phyloP scores from a whole-genome alignment of 345 rosid species.

The Salix arbutifolia region DNA sequence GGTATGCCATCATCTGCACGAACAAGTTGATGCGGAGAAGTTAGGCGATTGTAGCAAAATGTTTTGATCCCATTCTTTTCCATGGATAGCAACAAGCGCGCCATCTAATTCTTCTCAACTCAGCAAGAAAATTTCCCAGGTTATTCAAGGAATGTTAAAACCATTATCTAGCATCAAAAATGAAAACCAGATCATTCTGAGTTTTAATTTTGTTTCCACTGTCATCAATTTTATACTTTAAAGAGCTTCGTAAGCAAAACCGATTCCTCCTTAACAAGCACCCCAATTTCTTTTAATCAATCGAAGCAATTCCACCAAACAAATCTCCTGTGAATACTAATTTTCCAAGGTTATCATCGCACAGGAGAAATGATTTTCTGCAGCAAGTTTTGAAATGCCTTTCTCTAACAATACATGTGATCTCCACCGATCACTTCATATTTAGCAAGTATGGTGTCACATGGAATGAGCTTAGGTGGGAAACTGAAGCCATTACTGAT shows the following conservation, averaged over 20 bases:
- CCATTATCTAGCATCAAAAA: not conserved
- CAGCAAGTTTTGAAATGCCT: not conserved
- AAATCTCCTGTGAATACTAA: no score
- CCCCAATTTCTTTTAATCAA: not conserved
- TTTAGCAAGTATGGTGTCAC: not conserved
- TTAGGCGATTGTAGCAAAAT: no score
- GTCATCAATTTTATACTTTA: not conserved
- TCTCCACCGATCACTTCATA: not conserved
- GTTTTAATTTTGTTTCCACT: not conserved
- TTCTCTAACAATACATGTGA: not conserved
- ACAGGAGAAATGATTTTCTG: not conserved
- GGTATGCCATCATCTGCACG: slow-evolving; percentile 71
- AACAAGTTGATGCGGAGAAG: not conserved
- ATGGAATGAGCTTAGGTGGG: not conserved
- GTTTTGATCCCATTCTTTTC: not conserved
- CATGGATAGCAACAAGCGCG: not conserved
- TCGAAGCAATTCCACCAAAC: not conserved
- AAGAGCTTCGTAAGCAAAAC: not conserved
- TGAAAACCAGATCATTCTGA: not conserved
- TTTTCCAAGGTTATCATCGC: no score
- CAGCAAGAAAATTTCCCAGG: no score
- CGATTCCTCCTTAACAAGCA: no score
- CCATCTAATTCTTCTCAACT: not conserved
- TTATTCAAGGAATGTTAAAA: not conserved
- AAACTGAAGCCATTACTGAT: not conserved